phyloP scores from a whole-genome alignment of 2,329 filamentous ascomycete genomes.

The Tolypocladium pustulatum region DNA sequence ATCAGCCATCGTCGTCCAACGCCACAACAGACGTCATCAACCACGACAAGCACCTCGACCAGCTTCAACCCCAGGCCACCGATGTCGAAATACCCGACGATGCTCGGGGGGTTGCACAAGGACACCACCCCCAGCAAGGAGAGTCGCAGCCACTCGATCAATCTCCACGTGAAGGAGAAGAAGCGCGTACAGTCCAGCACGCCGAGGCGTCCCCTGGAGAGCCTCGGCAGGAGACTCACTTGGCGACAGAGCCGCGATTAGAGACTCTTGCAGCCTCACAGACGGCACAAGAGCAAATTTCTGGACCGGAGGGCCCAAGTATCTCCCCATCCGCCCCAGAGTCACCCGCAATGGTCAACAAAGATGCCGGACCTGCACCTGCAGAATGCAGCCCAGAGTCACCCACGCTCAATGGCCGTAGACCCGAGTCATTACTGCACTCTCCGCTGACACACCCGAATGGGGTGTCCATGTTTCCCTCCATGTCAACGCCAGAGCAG shows the following conservation, averaged over 20 bases:
- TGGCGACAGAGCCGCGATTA: neutral
- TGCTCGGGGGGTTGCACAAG: neutral
- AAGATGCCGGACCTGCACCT: neutral
- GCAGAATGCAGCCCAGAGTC: neutral
- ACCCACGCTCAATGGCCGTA: neutral
- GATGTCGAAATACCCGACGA: neutral
- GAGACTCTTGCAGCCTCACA: neutral
- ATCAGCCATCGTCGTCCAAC: neutral
- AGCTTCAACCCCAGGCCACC: neutral
- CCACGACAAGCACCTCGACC: neutral
- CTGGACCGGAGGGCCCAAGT: neutral
- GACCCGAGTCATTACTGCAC: slow-evolving; percentile 11
- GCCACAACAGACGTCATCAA: neutral
- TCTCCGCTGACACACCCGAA: slow-evolving; percentile 27
- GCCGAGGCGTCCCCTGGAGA: neutral
- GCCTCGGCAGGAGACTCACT: neutral
- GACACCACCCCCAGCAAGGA: neutral
- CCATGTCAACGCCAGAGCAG: slow-evolving; percentile 22
- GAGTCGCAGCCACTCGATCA: neutral
- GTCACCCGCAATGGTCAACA: neutral
- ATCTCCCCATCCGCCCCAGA: neutral
- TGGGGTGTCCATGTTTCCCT: slow-evolving; percentile 24
- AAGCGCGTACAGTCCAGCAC: neutral
- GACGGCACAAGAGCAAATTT: neutral
- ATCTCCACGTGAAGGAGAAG: neutral